Base-by-base conservation (phyloP, 2,329 filamentous ascomycete genomes). In the Hypocreales sp. region DNA sequence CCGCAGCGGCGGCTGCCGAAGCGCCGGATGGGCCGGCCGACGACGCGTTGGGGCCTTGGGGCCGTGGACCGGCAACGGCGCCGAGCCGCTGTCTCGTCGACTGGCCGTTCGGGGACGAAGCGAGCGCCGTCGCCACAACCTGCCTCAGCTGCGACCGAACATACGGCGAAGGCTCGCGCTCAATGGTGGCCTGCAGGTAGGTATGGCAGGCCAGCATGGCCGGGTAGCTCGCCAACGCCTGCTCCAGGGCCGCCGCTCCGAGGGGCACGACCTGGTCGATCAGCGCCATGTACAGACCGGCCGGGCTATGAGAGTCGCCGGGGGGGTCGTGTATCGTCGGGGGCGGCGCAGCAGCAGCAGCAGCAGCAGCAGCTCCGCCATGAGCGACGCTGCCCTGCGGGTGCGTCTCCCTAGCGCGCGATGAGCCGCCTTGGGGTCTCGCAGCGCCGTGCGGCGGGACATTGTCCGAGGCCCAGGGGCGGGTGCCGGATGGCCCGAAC, bases 191-290 rank as follows among this genome's bases (percentile, higher is more conserved):
- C 34, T 67, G 61, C 5, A 72, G 51, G 25, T 65, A 56, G 5
- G 42, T 47, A 27, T 64, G 58, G 34, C 60, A 61, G 5, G 50
- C 47, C 5, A 71, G 47, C 34, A 68, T 56, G 4, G 52, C 53
- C 1, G 65, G 66, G 31, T 67, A 61, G 4, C 45, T 55, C 0
- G 46, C 35, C 16, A 72, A 42, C 2, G 58, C 56, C 22, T 59
- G 53, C 17, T 58, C 51, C 7, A 72, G 47, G 5, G 58, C 55
- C 3, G 42, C 44, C 1, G 56, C 55, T 0, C 70, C 71, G 27
- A 61, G 56, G 0, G 61, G 56, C 0, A 75, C 55, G 10, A 60
- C 49, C 5, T 53, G 47, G 30, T 75, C 66, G 27, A 76, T 69
- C 32, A 72, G 46, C 8, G 55, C 51, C 20, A 51, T 58, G 28